Base-by-base conservation (phyloP, 2,329 filamentous ascomycete species). In the Teratosphaeria gauchensis region DNA sequence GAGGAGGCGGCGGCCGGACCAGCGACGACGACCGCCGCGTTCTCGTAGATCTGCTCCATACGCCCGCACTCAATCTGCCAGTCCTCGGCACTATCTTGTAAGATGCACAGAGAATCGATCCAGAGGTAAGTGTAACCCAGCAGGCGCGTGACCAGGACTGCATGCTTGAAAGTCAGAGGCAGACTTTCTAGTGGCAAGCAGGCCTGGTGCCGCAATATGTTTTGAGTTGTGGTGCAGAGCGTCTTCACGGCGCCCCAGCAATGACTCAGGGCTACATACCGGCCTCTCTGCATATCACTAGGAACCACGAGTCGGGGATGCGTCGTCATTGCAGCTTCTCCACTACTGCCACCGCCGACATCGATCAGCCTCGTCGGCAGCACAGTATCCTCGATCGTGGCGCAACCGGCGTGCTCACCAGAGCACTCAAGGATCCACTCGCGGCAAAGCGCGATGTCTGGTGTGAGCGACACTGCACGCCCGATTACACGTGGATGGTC, bases 101-200 rank as follows among this genome's bases (percentile, higher is more conserved):
- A 42, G 16, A 62, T 60, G 56, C 60, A 62, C 16, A 62, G 56
- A 16, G 58, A 52, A 51, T 62, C 60, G 31, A 62, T 62, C 60
- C 60, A 62, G 8, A 62, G 28, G 32, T 62, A 59, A 14, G 21
- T 32, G n/a, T 58, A 21, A 5, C 53, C 53, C 4, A 61, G 48
- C 12, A 33, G 8, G 14, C 58, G 58, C 4, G 52, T 52, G 16
- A 59, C 46, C 5, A 4, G 8, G 31, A 58, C 42, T 6, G 54
- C 58, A 46, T 59, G 33, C 11, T 54, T 38, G 24, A 59, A 55
- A 12, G 19, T 51, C 28, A 21, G 9, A 21, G 48, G 28, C 48
- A 51, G 48, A 21, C 9, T 51, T 11, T 30, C 48, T 3, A 3
- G 5, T 30, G 19, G 2, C 19, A 51, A 12, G 28, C 48, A 21